phyloP scores from a whole-genome alignment of 2,329 filamentous ascomycete genomes.

The Botryotinia narcissicola region DNA sequence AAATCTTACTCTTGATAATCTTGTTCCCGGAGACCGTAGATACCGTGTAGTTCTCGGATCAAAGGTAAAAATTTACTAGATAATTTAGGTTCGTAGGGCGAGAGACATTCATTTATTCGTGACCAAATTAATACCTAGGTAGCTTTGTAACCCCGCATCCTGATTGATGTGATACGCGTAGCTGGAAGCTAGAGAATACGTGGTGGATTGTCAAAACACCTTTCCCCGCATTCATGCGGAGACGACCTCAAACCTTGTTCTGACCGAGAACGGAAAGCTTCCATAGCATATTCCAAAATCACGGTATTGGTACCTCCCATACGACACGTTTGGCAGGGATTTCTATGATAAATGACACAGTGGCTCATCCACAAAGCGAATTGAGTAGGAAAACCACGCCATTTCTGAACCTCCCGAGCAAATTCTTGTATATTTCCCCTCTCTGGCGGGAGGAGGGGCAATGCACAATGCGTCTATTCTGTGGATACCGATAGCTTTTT shows the following conservation, averaged over 20 bases:
- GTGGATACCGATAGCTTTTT: neutral
- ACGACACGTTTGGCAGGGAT: neutral
- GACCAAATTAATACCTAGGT: neutral
- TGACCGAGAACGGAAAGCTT: neutral
- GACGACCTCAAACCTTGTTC: neutral
- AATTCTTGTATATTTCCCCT: neutral
- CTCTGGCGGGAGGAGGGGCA: neutral
- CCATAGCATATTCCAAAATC: neutral
- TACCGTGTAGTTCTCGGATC: neutral
- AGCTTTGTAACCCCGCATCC: neutral
- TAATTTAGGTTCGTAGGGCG: neutral
- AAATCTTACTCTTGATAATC: neutral
- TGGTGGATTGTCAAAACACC: neutral
- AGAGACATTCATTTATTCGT: neutral
- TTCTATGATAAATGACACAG: neutral
- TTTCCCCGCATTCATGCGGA: conserved; percentile 8
- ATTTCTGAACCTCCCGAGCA: neutral
- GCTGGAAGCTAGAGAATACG: neutral
- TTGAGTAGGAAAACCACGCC: neutral
- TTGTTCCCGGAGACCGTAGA: neutral
- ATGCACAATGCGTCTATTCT: neutral
- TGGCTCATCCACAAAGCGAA: neutral
- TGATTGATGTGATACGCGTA: neutral
- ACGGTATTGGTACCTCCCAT: neutral
- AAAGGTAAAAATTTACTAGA: neutral